Evolutionary conservation across 257 asterid species (phyloP), one percentile per base, ranked within the genome.

Genomic region (Catharanthus roseus): DNA sequence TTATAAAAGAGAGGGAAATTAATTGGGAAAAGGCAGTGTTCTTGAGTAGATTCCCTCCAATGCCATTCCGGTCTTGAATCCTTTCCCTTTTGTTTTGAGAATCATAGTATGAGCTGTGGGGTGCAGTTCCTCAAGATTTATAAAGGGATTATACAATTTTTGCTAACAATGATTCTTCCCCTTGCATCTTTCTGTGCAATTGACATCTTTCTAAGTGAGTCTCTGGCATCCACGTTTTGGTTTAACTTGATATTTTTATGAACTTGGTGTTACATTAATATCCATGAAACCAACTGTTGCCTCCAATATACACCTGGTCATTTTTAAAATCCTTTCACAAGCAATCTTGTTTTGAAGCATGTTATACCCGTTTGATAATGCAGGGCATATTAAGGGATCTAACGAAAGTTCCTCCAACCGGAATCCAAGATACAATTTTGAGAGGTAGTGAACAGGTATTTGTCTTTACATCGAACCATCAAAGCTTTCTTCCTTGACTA

Each of bases 301-400:
- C 49, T 68, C 67, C 24, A 0, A 16, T 26, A 16, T 26, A 19
- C 23, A n/a, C 68, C 1, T 63, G 12, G 70, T 39, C 24, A 60
- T 54, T 24, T 29, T 42, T 49, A 33, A 55, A 55, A 33, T 68
- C 55, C 49, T 28, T 50, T 23, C 24, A 50, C 28, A 15, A 33
- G 67, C 42, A 28, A 28, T 26, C 64, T 49, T 23, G 34, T 49
- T 67, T 68, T 44, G 54, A 69, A 39, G 26, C 65, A 64, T 57
- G 54, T 44, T 26, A 18, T 24, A 7, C 45, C 45, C 19, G 67
- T 53, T 69, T 24, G 41, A 49, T 73, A 47, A 58, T 78, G 74
- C 90, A 93, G 98, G 98, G 98, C 73, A 75, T 90, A 73, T 67
- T 93, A 60, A 86, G 98, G 75, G 98, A 90, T 79, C 92, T 93